Conservation (phyloP, 305 asterid genomes). For the Fraxinus paxiana region DNA sequence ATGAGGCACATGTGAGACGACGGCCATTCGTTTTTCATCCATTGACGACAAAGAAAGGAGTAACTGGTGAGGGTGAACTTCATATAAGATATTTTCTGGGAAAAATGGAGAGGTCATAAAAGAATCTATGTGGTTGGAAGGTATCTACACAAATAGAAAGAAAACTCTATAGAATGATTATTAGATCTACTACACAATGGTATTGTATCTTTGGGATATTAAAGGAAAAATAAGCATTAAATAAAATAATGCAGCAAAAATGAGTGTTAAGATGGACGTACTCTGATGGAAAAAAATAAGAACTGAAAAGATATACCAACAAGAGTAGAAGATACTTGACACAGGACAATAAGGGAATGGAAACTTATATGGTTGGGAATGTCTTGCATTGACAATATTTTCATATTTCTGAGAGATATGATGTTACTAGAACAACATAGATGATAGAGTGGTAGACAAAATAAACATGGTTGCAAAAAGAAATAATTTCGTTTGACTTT, state of each 20-base stretch:
- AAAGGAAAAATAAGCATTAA: not conserved
- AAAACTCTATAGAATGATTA: not conserved
- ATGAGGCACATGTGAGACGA: not conserved
- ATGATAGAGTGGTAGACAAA: not conserved
- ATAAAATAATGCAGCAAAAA: not conserved
- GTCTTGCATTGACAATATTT: not conserved
- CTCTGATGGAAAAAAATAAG: not conserved
- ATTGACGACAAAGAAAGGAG: not conserved
- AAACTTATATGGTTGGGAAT: not conserved
- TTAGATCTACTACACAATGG: not conserved
- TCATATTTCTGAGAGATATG: not conserved
- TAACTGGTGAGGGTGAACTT: not conserved
- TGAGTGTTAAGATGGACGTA: not conserved
- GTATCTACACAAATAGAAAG: not conserved
- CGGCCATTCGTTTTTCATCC: not conserved
- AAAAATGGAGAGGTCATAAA: not conserved
- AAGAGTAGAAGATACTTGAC: not conserved
- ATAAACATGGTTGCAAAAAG: not conserved
- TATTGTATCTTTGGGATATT: not conserved
- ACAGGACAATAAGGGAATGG: not conserved
- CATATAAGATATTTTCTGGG: not conserved
- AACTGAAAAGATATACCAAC: not conserved
- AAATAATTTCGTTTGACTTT: not conserved
- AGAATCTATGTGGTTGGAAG: not conserved
- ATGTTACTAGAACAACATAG: not conserved